Base-by-base conservation (phyloP, 306 rosid genomes). In the Begonia peltatifolia region DNA sequence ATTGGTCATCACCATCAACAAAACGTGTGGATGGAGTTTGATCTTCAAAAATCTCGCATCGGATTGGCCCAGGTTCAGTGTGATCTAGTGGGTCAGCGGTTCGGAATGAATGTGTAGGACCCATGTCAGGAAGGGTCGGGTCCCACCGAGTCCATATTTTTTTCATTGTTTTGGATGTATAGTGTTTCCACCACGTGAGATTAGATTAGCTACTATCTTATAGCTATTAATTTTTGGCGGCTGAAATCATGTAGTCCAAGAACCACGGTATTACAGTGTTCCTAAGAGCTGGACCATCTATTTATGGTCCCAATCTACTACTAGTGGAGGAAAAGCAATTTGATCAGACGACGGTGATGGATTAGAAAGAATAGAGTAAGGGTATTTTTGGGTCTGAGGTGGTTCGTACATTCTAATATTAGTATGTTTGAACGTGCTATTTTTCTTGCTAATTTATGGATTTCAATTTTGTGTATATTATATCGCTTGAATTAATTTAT, bases 1-100 rank as follows among this genome's bases (percentile, higher is more conserved):
- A 83, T 87, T 18, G 96, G 96, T 5, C 94, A 84, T 53, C 85
- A 79, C 53, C 96, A 87, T 53, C 96, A 87, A 67, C 94, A 84
- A 16, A 79, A 84, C 54, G 49, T 84, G 67, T 84, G 94, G 94
- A 57, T 87, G 83, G 96, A 87, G 52, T 87, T 74, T 62, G 96
- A 87, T 67, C 78, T 84, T 4, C 61, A 18, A 18, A 56, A 71
- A n/a, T 75, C 79, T 0, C 75, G 87, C 63, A 72, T 87, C 55
- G 96, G 96, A 0, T 43, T 79, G 70, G 85, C 81, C 41, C 74
- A 72, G 18, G 70, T 61, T 4, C 77, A 61, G 20, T 87, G 96
- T 59, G 81, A 84, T 67, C 55, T 63, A 60, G 82, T 71, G 57
- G 71, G 83, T 7, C 76, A 68, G 48, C 50, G 51, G 12, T 41